Base-by-base conservation (phyloP, 1,284 basidiomycete genomes). In the Trichosporon ovoides region DNA sequence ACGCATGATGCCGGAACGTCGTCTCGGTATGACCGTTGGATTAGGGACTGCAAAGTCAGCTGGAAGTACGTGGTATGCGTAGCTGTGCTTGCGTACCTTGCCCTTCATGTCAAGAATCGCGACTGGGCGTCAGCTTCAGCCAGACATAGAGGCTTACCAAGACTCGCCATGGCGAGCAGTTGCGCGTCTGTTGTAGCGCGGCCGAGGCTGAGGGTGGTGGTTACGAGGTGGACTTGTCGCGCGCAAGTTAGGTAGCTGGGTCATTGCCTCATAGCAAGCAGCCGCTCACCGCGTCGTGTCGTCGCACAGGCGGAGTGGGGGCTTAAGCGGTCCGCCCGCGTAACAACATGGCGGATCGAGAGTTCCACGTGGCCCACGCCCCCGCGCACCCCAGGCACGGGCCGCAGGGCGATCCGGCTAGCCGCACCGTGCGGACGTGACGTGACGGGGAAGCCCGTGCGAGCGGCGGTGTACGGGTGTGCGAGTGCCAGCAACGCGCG, bases 51-150 rank as follows among this genome's bases (percentile, higher is more conserved):
- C 10, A n/a, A 4, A 14, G 28, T 54, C 24, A 58, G 52, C 56
- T 33, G 38, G 16, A 37, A 33, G 24, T 14, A 34, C n/a, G 36
- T 16, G 18, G 34, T 33, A 35, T 20, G 49, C 24, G 40, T 24
- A 52, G 50, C 33, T 10, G 24, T 5, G 7, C 28, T 16, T 31
- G 7, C 34, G 24, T 36, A 76, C 75, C 65, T 77, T 98, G 71
- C 95, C 95, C 81, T 98, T 98, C 77, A 98, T 85, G 78, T 98
- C 95, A 71, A 97, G 87, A 69, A 98, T 96, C 49, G 95, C 92
- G 66, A 98, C 87, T 72, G 60, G 37, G 14, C 3, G 48, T 56
- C 19, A 63, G 56, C 51, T 18, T 2, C 11, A n/a, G 31, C 20
- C 16, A 28, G 16, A 1, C 1, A 0, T 12, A 16, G 13, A n/a